These are phyloP conservation scores for Zelonia costaricensis DNA, from an alignment of 208 protist genomes.

Conservation along the genomic window DNA sequence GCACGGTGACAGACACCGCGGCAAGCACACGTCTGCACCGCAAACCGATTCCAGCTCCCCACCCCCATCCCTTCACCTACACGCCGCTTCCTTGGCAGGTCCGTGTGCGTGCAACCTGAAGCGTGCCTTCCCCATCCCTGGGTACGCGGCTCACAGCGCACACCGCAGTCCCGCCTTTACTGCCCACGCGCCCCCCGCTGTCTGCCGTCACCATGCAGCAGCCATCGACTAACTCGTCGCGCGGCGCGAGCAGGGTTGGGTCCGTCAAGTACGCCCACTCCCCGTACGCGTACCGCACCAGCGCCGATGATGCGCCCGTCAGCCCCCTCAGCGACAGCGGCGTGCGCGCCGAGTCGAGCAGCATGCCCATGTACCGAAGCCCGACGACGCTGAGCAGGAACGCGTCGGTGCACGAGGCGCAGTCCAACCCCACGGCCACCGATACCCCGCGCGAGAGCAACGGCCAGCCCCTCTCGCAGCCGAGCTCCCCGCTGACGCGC, in stretches of 20 bases:
- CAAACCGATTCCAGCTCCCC: too few relatives aligned
- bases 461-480: slow-evolving; percentile 10
- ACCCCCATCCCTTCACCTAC: too few relatives aligned
- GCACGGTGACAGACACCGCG: too few relatives aligned
- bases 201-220: slow-evolving; percentile 2
- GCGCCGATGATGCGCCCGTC: slow-evolving; percentile 14
- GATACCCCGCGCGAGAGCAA: slow-evolving; percentile 1
- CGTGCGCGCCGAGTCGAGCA: not conserved
- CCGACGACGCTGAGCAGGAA: slow-evolving; percentile 14
- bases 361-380: slow-evolving; percentile 11
- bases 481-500: slow-evolving; percentile 13
- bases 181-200: too few relatives aligned
- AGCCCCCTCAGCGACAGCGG: slow-evolving; percentile 18
- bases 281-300: slow-evolving; percentile 31
- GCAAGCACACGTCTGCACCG: too few relatives aligned
- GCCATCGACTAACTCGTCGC: slow-evolving; percentile 3
- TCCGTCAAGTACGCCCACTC: slow-evolving; percentile 38
- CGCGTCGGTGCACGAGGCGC: not conserved
- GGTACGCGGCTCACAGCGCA: too few relatives aligned
- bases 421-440: not conserved
- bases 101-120: too few relatives aligned
- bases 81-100: too few relatives aligned
- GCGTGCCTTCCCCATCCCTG: too few relatives aligned
- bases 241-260: slow-evolving; percentile 9
- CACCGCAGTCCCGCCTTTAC: too few relatives aligned